These are phyloP conservation scores for Didymella keratinophila DNA, from an alignment of 2,329 filamentous ascomycete genomes.

Conservation along the genomic window DNA sequence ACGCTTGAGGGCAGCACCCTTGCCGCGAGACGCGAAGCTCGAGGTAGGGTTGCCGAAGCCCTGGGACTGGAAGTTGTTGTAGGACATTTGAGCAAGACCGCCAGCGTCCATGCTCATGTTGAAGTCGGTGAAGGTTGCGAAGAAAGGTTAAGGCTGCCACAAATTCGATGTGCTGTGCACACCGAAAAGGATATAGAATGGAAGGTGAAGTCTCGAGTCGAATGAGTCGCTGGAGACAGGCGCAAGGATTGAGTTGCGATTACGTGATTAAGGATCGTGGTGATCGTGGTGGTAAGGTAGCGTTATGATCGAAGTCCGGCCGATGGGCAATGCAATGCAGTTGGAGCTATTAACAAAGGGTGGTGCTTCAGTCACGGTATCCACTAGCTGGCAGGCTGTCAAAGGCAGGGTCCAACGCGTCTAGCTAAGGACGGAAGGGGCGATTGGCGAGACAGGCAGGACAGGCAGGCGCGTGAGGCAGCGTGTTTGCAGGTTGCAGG, in stretches of 20 bases:
- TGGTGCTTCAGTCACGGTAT: constrained; percentile 29
- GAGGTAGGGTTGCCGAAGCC: constrained; percentile 78
- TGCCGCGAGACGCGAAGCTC: constrained; percentile 84
- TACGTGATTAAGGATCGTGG: constrained; percentile 53
- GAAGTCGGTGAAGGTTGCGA: constrained; percentile 34
- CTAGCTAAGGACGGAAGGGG: constrained; percentile 29
- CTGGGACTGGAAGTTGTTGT: constrained; percentile 72
- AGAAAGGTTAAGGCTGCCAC: constrained; percentile 44
- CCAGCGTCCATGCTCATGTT: constrained; percentile 83
- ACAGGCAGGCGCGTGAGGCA: constrained; percentile 21
- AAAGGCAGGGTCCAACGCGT: constrained; percentile 25
- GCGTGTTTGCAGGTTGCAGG: constrained; percentile 7
- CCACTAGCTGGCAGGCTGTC: constrained; percentile 16
- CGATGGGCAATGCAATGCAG: constrained; percentile 49
- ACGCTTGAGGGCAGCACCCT: constrained; percentile 88
- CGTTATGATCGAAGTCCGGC: constrained; percentile 46
- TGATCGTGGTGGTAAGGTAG: constrained; percentile 43
- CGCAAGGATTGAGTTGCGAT: constrained; percentile 41
- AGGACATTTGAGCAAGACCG: constrained; percentile 99
- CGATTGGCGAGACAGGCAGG: constrained; percentile 23
- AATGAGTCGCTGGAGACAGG: constrained; percentile 26
- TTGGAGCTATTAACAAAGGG: constrained; percentile 49
- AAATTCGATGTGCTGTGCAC: constrained; percentile 38
- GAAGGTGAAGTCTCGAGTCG: constrained; percentile 34
- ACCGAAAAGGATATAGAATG: constrained; percentile 45